Base-by-base conservation (phyloP, 2,329 filamentous ascomycete genomes). In the Onygena corvina region DNA sequence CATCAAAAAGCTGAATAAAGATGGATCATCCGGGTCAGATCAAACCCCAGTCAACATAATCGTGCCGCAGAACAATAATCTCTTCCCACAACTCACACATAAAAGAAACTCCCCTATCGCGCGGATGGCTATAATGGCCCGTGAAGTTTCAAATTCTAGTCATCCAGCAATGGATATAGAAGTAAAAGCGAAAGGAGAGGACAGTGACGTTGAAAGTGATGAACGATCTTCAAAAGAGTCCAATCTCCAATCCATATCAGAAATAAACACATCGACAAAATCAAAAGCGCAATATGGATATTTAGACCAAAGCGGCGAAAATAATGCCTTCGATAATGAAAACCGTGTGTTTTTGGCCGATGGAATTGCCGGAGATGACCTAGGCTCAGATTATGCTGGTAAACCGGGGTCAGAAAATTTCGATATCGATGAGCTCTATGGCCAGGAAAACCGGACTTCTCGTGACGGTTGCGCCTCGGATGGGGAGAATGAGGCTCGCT, bases 1-100 rank as follows among this genome's bases (percentile, higher is more conserved):
- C 14, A 23, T 46, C 44, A 46, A 46, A 46, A 30, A 11, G 27
- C 11, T 34, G n/a, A 3, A 33, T 16, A 42, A 42, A 27, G 38
- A 14, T 27, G 38, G 8, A 42, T 42, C 38, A 16, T 27, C 20
- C 9, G 38, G n/a, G 38, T 42, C 38, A 21, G 38, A 42, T 29
- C 11, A 12, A 3, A 4, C 3, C 2, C 20, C 21, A 8, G 11
- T 29, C 9, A 29, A n/a, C 11, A n/a, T 42, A 8, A 21, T 42
- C 5, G 4, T 20, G 1, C 38, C 38, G 14, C 20, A 27, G 21
- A 14, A 42, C 9, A 14, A 9, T 42, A 6, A n/a, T 20, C 4
- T 5, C 14, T 25, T 23, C 4, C 20, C 38, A 42, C 12, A 42
- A n/a, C 16, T 42, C 12, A 42, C 8, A 23, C 21, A 42, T 16